A percentile compares a stretch with the other conserved stretches of the same genome.
phyloP scores from a whole-genome alignment of 495 filamentous ascomycete species.

The Choiromyces venosus region DNA sequence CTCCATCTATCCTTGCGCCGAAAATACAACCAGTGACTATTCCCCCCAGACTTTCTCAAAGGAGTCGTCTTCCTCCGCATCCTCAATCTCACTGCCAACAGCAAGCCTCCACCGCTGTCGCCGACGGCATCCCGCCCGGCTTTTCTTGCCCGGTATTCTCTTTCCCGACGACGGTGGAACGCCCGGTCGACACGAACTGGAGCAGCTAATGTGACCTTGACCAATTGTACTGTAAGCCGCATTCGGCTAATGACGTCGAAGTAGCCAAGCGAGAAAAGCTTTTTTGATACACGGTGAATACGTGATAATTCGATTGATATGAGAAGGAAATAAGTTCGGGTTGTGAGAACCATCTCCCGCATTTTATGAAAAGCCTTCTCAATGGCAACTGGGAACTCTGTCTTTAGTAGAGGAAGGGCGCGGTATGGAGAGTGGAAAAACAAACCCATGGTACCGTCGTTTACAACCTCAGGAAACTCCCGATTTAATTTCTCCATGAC shows the following conservation, averaged over 20 bases:
- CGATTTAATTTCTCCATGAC: slow-evolving; percentile 42
- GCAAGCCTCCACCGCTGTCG: slow-evolving; percentile 26
- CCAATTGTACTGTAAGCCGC: slow-evolving; percentile 45
- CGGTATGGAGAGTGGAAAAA: neutral
- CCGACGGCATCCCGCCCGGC: slow-evolving; percentile 55
- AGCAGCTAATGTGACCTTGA: slow-evolving; percentile 45
- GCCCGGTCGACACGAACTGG: slow-evolving; percentile 48
- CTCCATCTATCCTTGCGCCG: neutral
- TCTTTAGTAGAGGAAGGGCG: neutral
- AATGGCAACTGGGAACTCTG: slow-evolving; percentile 31
- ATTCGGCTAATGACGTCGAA: slow-evolving; percentile 46
- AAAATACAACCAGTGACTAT: neutral
- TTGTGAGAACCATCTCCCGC: slow-evolving; percentile 45
- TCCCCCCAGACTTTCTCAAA: neutral
- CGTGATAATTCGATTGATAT: slow-evolving; percentile 46
- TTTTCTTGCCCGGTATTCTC: slow-evolving; percentile 44
- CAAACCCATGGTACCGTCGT: slow-evolving; percentile 44
- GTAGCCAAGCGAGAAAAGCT: slow-evolving; percentile 44
- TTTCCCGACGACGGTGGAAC: slow-evolving; percentile 44
- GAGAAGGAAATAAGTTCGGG: slow-evolving; percentile 45
- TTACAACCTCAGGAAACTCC: slow-evolving; percentile 45
- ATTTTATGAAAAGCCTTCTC: slow-evolving; percentile 44
- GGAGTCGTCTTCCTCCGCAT: neutral
- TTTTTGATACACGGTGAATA: slow-evolving; percentile 46
- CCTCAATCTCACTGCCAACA: neutral